Evolutionary conservation across 441 rosid species (phyloP), one percentile per base, ranked within the genome.

Genomic region (Syzygium syzygioides): DNA sequence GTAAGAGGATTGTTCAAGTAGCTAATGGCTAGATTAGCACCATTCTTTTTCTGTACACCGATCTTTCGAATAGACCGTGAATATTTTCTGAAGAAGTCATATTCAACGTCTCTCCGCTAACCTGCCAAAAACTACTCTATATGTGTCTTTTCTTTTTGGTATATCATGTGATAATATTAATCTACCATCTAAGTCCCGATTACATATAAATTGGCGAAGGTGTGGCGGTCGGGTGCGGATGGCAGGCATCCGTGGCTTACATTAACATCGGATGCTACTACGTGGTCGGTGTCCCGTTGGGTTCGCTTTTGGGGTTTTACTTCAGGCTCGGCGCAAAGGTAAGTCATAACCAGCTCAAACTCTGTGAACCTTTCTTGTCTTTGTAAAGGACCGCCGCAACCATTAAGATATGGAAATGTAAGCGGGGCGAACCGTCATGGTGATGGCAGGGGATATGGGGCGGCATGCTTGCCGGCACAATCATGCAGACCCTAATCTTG

Each of bases 151-250:
- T 26, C 4, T 57, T 5, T 25, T 23, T 20, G 48, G 48, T 60
- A 20, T 15, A 53, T 60, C 57, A n/a, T 76, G 14, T 17, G 53
- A 28, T 56, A 25, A 54, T 30, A 15, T 56, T 28, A 37, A 54
- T 23, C 59, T 25, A 30, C 53, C 71, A 30, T 28, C 64, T 13
- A 32, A 18, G 57, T 85, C 59, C 41, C 4, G 48, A 54, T 41
- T 13, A 45, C 53, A 20, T 57, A 55, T 15, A 3, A 64, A 86
- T 54, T 83, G 30, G 6, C 50, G n/a, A 76, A 94, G 97, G 97
- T 54, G 96, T 93, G 68, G 97, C 95, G 45, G 96, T 95, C 86
- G 97, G 97, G 59, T 95, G 96, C 18, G 97, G 96, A 50, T 94
- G 97, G 97, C 96, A 94, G 92, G 79, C 91, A 15, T 92, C 91